Percentiles rank a stretch among this genome's conserved stretches.
These are phyloP conservation scores for Rubus idaeus DNA, from an alignment of 306 rosid species.

Conservation along the genomic window DNA sequence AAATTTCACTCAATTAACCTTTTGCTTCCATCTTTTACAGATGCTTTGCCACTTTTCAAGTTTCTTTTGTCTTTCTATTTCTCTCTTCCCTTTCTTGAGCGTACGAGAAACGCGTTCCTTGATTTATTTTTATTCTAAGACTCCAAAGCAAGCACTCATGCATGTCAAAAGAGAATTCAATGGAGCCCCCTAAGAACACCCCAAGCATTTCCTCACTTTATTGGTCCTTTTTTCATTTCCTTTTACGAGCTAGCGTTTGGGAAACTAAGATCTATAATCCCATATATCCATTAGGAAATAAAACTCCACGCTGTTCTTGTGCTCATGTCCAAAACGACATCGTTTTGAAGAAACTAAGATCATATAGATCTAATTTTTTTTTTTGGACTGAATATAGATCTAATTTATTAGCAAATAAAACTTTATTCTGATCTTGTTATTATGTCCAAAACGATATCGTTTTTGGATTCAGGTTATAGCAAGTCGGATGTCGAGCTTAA, in stretches of 20 bases:
- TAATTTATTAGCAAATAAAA: no score
- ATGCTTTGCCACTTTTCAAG: conserved; percentile 27
- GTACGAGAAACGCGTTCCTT: conserved; percentile 21
- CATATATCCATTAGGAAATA: neutral
- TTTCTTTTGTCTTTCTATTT: conserved; percentile 16
- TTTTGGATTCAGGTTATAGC: no score
- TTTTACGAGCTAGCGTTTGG: no score
- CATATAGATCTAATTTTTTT: no score
- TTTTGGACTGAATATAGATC: no score
- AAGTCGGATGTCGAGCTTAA: no score
- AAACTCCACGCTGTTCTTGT: neutral
- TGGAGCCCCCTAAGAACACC: neutral
- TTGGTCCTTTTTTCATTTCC: neutral
- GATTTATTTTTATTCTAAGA: conserved; percentile 5
- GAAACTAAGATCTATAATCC: neutral
- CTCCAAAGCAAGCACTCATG: conserved; percentile 22
- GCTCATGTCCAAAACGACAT: neutral
- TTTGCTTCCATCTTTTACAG: conserved; percentile 15
- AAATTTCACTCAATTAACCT: conserved; percentile 4
- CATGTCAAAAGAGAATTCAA: neutral
- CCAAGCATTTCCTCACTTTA: neutral
- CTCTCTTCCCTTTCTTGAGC: conserved; percentile 8
- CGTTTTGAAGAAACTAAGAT: neutral
- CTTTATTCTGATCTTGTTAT: no score
- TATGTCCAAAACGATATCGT: neutral